Evolutionary conservation across 345 rosid genomes (phyloP).

Genomic region (Hypericum perforatum): DNA sequence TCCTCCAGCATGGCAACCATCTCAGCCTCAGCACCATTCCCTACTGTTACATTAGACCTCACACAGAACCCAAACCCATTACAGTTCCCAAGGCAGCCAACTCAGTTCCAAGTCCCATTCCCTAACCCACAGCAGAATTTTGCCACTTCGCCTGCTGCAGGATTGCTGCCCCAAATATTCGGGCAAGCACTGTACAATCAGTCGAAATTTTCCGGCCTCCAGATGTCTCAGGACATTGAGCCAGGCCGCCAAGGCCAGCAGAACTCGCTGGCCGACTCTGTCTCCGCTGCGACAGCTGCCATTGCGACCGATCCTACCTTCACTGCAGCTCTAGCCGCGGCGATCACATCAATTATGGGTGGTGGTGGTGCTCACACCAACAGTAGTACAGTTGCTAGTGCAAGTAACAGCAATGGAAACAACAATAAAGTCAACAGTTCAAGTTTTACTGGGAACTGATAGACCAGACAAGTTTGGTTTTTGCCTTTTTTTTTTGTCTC

Average conservation of each 20-base stretch:
- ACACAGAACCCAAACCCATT: constrained; percentile 7
- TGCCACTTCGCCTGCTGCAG: constrained; percentile 13
- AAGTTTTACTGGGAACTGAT: constrained; percentile 21
- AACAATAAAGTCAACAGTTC: constrained; percentile 19
- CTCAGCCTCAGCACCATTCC: constrained; percentile 29
- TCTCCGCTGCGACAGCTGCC: constrained; percentile 37
- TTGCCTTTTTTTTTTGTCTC: neutral
- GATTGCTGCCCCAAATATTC: constrained; percentile 49
- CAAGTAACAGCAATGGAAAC: neutral
- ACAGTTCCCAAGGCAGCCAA: neutral
- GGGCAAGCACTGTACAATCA: constrained; percentile 52
- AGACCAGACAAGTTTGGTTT: neutral
- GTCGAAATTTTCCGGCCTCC: constrained; percentile 52
- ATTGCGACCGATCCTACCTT: constrained; percentile 52
- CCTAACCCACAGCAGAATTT: constrained; percentile 17
- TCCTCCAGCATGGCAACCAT: constrained; percentile 15
- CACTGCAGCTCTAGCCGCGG: constrained; percentile 63
- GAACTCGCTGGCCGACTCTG: constrained; percentile 28
- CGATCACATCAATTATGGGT: constrained; percentile 42
- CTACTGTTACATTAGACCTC: constrained; percentile 26
- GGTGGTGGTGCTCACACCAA: constrained; percentile 26
- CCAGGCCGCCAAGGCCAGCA: constrained; percentile 28
- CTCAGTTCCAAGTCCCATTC: neutral
- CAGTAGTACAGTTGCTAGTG: constrained; percentile 7
- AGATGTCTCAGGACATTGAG: constrained; percentile 43